Evolutionary conservation across 2,329 filamentous ascomycete genomes (phyloP).

Genomic region (Penicillium concentricum): DNA sequence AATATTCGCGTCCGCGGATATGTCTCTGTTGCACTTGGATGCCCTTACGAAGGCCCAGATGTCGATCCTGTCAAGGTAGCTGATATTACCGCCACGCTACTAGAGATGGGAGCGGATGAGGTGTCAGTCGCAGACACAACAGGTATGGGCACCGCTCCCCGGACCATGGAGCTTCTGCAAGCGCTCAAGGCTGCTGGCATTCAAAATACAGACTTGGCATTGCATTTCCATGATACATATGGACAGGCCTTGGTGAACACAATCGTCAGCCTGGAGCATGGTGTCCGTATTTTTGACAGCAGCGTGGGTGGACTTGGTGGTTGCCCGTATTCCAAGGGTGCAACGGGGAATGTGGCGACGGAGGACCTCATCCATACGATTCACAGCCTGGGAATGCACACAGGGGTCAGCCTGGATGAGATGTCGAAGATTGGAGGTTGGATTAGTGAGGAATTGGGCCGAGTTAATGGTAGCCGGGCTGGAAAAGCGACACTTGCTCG

Average conservation of each 20-base stretch:
- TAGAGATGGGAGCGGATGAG: constrained; percentile 66
- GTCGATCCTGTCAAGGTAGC: constrained; percentile 61
- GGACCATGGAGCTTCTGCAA: constrained; percentile 58
- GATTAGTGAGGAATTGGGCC: constrained; percentile 56
- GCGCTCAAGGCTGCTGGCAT: constrained; percentile 61
- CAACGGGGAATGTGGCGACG: constrained; percentile 64
- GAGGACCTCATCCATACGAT: constrained; percentile 63
- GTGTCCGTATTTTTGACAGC: constrained; percentile 62
- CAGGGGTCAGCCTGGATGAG: constrained; percentile 57
- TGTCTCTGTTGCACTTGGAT: constrained; percentile 64
- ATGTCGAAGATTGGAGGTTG: constrained; percentile 57
- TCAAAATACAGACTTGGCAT: constrained; percentile 57
- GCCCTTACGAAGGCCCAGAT: constrained; percentile 65
- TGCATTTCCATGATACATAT: constrained; percentile 68
- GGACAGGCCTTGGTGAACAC: constrained; percentile 65
- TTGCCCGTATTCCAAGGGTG: constrained; percentile 64
- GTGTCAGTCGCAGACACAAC: constrained; percentile 67
- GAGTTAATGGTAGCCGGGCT: constrained; percentile 53
- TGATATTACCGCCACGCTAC: constrained; percentile 58
- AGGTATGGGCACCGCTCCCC: constrained; percentile 65
- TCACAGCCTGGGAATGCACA: constrained; percentile 60
- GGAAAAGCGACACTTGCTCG: constrained; percentile 53
- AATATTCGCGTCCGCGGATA: constrained; percentile 62
- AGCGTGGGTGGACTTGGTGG: constrained; percentile 64
- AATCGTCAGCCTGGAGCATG: constrained; percentile 61